These are phyloP conservation scores for Epichloe glyceriae DNA, from an alignment of 2,329 filamentous ascomycete genomes.

Conservation along the genomic window DNA sequence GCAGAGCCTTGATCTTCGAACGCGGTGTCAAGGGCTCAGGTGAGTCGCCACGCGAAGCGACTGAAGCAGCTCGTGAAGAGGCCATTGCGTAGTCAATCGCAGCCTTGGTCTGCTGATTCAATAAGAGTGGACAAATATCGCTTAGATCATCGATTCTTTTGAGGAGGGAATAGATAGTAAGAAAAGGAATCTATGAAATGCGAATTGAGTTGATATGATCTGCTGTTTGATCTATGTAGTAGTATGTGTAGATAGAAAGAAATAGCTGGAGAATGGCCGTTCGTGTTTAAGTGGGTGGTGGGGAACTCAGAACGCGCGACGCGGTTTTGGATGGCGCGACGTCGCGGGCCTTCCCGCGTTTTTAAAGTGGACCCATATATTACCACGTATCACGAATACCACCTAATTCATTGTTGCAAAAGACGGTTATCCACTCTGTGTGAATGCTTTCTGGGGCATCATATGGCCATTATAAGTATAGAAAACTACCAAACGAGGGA, in stretches of 20 bases:
- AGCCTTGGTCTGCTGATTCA: not conserved
- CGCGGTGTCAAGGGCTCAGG: slow-evolving; percentile 35
- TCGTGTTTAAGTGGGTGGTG: slow-evolving; percentile 11
- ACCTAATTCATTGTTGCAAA: too few species aligned
- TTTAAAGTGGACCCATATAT: not conserved
- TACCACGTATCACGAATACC: not conserved
- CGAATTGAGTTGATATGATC: not conserved
- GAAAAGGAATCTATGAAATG: not conserved
- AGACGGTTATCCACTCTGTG: too few species aligned
- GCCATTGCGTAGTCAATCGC: slow-evolving; percentile 26
- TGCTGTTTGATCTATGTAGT: not conserved
- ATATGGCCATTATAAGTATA: too few species aligned
- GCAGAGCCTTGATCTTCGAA: slow-evolving; percentile 41
- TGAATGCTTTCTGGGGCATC: too few species aligned
- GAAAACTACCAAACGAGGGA: too few species aligned
- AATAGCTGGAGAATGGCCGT: slow-evolving; percentile 1
- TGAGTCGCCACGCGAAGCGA: slow-evolving; percentile 26
- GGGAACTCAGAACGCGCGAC: slow-evolving; percentile 20
- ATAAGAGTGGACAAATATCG: not conserved
- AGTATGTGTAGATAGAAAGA: not conserved
- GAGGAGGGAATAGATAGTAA: not conserved
- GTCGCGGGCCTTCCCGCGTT: slow-evolving; percentile 3
- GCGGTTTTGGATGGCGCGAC: slow-evolving; percentile 11
- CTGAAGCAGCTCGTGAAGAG: slow-evolving; percentile 33
- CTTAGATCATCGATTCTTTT: not conserved